A percentile compares a stretch with the other conserved stretches of the same genome.
Evolutionary conservation across 306 rosid genomes (phyloP).

Genomic region (Lithocarpus polystachyus): DNA sequence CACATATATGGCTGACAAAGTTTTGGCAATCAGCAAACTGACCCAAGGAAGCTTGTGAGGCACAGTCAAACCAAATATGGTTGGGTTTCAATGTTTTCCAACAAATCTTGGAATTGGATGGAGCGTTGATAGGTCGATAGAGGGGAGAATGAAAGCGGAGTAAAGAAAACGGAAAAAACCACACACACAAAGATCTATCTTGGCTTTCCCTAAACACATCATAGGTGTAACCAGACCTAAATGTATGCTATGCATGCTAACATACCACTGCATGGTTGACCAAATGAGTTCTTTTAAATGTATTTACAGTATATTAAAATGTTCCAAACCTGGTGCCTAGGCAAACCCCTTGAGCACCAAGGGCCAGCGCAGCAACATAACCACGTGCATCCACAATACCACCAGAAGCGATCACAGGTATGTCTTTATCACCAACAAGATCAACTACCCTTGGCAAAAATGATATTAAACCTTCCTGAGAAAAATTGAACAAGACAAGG

Average conservation of each 20-base stretch:
- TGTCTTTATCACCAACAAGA: slow-evolving; percentile 59
- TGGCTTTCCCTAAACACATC: too few species aligned
- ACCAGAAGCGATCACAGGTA: slow-evolving; percentile 85
- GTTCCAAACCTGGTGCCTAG: slow-evolving; percentile 72
- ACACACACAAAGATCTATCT: too few species aligned
- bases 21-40: too few species aligned
- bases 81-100: too few species aligned
- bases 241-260: background rate
- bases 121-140: too few species aligned
- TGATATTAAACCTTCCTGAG: slow-evolving; percentile 68
- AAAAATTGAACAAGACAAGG: background rate
- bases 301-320: background rate
- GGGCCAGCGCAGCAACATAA: slow-evolving; percentile 89
- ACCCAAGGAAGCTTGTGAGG: too few species aligned
- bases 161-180: too few species aligned
- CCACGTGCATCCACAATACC: slow-evolving; percentile 76
- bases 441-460: slow-evolving; percentile 75
- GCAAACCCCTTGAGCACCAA: slow-evolving; percentile 78
- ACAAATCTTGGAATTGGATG: too few species aligned
- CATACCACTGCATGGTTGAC: background rate
- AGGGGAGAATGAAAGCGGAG: too few species aligned
- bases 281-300: background rate
- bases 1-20: too few species aligned
- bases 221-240: background rate
- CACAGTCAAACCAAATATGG: too few species aligned